Evolutionary conservation across 2,329 filamentous ascomycete genomes (phyloP).

Genomic region (Paramyrothecium roridum): DNA sequence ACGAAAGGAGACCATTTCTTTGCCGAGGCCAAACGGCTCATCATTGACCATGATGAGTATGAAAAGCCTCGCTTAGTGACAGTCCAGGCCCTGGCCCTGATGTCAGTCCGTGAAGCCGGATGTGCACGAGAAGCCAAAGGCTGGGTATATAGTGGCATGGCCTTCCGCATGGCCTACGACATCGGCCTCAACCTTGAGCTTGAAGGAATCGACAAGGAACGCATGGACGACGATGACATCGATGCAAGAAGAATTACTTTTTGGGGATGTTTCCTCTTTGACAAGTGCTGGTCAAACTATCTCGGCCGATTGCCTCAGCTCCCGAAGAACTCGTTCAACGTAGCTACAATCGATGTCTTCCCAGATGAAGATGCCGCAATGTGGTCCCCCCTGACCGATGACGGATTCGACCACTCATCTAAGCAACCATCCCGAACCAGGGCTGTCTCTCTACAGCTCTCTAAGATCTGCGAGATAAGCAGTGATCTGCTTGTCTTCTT

Average conservation of each 20-base stretch:
- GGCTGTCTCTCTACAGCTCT: conserved; percentile 77
- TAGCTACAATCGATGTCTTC: conserved; percentile 87
- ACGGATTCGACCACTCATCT: conserved; percentile 68
- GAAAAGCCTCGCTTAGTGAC: conserved; percentile 85
- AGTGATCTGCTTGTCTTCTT: conserved; percentile 87
- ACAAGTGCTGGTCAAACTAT: conserved; percentile 99
- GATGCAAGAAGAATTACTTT: conserved; percentile 91
- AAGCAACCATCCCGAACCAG: conserved; percentile 81
- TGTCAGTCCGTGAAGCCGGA: conserved; percentile 95
- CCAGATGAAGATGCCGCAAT: conserved; percentile 79
- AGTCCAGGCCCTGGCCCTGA: conserved; percentile 87
- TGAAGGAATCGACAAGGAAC: conserved; percentile 57
- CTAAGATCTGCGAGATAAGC: conserved; percentile 86
- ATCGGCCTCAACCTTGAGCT: conserved; percentile 87
- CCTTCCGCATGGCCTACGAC: conserved; percentile 95
- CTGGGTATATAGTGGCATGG: conserved; percentile 98
- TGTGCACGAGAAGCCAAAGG: conserved; percentile 92
- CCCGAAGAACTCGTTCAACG: conserved; percentile 73
- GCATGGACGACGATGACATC: conserved; percentile 75
- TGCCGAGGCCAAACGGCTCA: conserved; percentile 83
- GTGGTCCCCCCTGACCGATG: conserved; percentile 89
- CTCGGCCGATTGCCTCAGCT: conserved; percentile 87
- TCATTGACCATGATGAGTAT: conserved; percentile 89
- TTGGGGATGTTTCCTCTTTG: conserved; percentile 97
- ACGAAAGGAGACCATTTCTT: conserved; percentile 97